Evolutionary conservation across 2,329 filamentous ascomycete genomes (phyloP).

Genomic region (Stemphylium beticola): DNA sequence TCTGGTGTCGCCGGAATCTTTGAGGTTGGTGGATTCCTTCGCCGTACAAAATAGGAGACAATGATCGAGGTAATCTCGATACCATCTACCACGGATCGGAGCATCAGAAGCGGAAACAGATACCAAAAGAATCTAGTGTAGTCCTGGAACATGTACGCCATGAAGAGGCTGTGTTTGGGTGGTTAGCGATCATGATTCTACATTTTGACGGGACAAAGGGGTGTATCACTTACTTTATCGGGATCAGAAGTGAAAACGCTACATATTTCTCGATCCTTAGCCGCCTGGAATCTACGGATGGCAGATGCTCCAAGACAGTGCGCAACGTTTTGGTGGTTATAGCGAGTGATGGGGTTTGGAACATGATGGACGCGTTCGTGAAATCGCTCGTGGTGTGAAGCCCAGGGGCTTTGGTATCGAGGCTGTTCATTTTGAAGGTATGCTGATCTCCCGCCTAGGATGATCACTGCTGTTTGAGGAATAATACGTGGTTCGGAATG

Average conservation of each 20-base stretch:
- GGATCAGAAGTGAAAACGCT: not conserved
- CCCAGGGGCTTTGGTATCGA: not conserved
- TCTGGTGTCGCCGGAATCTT: not conserved
- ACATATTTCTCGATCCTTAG: constrained; percentile 6
- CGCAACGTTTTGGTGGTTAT: not conserved
- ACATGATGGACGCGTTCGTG: not conserved
- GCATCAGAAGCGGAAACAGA: not conserved
- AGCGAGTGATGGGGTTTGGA: not conserved
- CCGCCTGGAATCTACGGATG: not conserved
- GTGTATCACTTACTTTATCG: constrained; percentile 1
- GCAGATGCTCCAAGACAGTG: constrained; percentile 6
- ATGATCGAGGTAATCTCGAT: constrained; percentile 4
- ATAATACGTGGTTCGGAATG: not conserved
- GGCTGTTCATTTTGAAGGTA: not conserved
- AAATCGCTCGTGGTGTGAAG: not conserved
- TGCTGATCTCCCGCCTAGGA: not conserved
- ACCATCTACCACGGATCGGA: not conserved
- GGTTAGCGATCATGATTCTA: not conserved
- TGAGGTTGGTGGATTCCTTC: not conserved
- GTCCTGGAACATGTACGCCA: not conserved
- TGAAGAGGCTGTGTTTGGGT: not conserved
- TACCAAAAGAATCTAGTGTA: not conserved
- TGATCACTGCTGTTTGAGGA: not conserved
- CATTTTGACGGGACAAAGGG: no score
- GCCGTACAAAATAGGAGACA: not conserved